Percentiles rank a stretch among this genome's conserved stretches.
These are phyloP conservation scores for Penicillium sp. DNA, from an alignment of 2,329 filamentous ascomycete genomes.

Conservation along the genomic window DNA sequence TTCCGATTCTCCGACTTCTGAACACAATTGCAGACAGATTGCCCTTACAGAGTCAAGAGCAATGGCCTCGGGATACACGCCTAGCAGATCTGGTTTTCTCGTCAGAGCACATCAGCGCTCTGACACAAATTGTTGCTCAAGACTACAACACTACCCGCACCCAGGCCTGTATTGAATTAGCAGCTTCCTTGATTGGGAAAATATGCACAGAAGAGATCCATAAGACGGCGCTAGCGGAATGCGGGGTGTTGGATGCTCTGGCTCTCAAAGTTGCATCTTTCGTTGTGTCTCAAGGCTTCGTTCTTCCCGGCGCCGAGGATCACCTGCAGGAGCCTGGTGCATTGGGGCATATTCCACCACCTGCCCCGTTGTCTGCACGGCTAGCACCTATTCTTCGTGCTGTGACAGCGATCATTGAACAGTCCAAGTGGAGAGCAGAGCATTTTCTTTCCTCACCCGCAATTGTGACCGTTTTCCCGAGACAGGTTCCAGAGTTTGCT, in stretches of 20 bases:
- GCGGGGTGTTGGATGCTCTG: constrained; percentile 72
- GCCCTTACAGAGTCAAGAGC: constrained; percentile 50
- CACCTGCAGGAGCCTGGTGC: constrained; percentile 53
- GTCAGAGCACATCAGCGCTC: constrained; percentile 55
- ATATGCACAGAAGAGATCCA: constrained; percentile 67
- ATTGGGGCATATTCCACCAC: constrained; percentile 55
- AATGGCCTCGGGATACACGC: constrained; percentile 47
- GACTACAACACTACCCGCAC: constrained; percentile 49
- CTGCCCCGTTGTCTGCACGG: constrained; percentile 56
- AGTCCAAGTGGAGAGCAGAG: constrained; percentile 73
- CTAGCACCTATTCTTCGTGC: constrained; percentile 71
- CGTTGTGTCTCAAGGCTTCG: constrained; percentile 62
- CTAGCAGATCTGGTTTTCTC: constrained; percentile 64
- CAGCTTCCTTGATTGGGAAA: constrained; percentile 51
- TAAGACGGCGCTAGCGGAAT: constrained; percentile 65
- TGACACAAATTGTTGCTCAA: constrained; percentile 63
- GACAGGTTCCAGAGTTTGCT: constrained; percentile 49
- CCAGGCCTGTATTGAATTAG: constrained; percentile 48
- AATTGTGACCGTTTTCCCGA: constrained; percentile 65
- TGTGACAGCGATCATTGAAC: constrained; percentile 68
- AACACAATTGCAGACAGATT: constrained; percentile 66
- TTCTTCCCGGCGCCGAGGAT: constrained; percentile 61
- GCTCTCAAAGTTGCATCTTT: constrained; percentile 68
- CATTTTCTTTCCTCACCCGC: constrained; percentile 65
- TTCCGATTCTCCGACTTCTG: constrained; percentile 70